Percentiles rank a stretch among this genome's conserved stretches.
Conservation (phyloP, 192 early-diverging fungal genomes). For the Paraglomus occultum region DNA sequence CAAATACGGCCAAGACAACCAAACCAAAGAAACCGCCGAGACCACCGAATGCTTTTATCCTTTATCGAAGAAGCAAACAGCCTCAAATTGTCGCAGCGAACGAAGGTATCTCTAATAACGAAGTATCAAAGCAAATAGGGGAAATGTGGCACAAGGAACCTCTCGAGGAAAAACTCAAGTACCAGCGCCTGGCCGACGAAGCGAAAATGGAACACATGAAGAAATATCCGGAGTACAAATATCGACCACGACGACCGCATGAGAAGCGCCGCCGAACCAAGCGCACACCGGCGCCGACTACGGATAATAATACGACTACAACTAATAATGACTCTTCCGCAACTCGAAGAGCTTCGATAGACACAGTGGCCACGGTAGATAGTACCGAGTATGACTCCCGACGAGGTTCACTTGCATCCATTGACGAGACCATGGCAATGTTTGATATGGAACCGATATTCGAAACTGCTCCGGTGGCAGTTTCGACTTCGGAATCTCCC, state of each 20-base stretch:
- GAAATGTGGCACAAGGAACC: slow-evolving; percentile 35
- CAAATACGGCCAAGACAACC: background rate
- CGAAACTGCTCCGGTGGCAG: too few relatives aligned
- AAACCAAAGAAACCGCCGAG: slow-evolving; percentile 38
- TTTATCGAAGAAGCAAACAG: slow-evolving; percentile 37
- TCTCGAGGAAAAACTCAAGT: slow-evolving; percentile 27
- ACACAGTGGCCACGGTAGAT: background rate
- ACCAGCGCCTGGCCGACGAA: slow-evolving; percentile 27
- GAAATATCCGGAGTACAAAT: slow-evolving; percentile 36
- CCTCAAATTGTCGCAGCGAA: slow-evolving; percentile 18
- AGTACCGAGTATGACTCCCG: background rate
- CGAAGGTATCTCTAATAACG: slow-evolving; percentile 33
- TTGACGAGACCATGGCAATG: background rate
- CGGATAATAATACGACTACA: background rate
- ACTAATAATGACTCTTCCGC: background rate
- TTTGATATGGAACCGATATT: too few relatives aligned
- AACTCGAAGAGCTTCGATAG: background rate
- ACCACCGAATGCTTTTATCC: slow-evolving; percentile 40
- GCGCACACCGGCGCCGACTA: background rate
- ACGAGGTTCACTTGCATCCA: background rate
- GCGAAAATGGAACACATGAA: slow-evolving; percentile 32
- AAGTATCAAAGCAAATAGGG: slow-evolving; percentile 37
- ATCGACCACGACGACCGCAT: slow-evolving; percentile 29
- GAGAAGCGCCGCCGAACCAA: slow-evolving; percentile 29
- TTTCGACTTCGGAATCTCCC: too few relatives aligned